phyloP scores from a whole-genome alignment of 1,139 yeast species.

The Diutina siamensis region DNA sequence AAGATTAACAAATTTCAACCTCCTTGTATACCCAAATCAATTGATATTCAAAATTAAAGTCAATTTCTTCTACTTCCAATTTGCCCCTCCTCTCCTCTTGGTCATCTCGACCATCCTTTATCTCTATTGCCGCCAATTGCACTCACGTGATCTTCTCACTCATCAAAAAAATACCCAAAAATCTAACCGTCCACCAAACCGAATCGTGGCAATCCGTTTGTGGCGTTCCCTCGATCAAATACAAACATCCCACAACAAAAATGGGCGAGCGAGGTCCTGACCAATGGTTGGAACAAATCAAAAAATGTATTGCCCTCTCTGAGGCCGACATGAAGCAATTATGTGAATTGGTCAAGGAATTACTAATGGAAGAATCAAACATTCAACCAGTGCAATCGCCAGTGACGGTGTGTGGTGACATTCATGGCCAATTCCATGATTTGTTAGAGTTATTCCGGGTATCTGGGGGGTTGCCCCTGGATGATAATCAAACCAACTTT shows the following conservation, averaged over 20 bases:
- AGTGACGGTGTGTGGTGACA: constrained; percentile 98
- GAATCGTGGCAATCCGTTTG: not conserved
- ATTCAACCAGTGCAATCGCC: constrained; percentile 96
- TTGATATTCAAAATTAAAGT: too few species aligned
- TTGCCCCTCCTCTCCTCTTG: not conserved
- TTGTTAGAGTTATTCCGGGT: constrained; percentile 81
- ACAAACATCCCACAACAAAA: not conserved
- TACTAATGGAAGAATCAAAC: constrained; percentile 34
- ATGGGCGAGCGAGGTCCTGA: constrained; percentile 40
- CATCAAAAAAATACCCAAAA: not conserved
- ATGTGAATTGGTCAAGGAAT: constrained; percentile 62
- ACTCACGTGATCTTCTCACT: not conserved
- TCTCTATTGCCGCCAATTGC: too few species aligned
- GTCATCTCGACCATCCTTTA: not conserved
- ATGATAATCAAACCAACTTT: constrained; percentile 43
- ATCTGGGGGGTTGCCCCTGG: constrained; percentile 80
- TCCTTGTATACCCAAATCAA: too few species aligned
- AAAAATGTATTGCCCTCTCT: constrained; percentile 77
- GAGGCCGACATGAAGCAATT: constrained; percentile 94
- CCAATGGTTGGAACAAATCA: constrained; percentile 90
- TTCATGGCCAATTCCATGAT: constrained; percentile 83
- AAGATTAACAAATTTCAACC: too few species aligned
- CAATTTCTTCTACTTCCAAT: too few species aligned
- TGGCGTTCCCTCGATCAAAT: not conserved
- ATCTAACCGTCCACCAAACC: not conserved